Conservation (phyloP, 345 rosid species). For the Erucastrum elatum region DNA sequence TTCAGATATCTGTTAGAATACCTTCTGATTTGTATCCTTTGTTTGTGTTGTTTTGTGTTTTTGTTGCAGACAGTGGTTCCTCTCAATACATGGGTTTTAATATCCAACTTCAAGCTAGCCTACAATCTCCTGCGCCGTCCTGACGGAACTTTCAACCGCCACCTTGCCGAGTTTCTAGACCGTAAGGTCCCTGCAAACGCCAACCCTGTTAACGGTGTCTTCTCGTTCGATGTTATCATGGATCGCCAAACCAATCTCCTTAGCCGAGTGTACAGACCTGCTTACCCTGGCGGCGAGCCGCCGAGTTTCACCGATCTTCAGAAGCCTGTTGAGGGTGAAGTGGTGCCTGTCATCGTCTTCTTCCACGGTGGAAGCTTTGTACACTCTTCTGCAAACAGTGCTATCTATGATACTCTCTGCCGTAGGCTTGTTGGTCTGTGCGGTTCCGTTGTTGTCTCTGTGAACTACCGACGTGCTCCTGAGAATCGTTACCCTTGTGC, state of each 20-base stretch:
- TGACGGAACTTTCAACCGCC: slow-evolving; percentile 90
- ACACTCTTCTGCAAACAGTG: slow-evolving; percentile 83
- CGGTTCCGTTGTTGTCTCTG: slow-evolving; percentile 75
- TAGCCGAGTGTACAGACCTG: slow-evolving; percentile 65
- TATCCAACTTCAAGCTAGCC: slow-evolving; percentile 81
- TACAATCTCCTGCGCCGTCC: slow-evolving; percentile 86
- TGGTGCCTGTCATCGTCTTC: slow-evolving; percentile 79
- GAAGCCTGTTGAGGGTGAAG: slow-evolving; percentile 63
- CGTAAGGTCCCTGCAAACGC: slow-evolving; percentile 75
- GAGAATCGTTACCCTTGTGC: slow-evolving; percentile 84
- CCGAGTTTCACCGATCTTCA: slow-evolving; percentile 57
- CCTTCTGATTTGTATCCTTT: no score
- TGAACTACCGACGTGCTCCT: slow-evolving; percentile 85
- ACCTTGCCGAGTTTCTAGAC: slow-evolving; percentile 90
- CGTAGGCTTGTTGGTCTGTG: slow-evolving; percentile 76
- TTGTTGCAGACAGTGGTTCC: slow-evolving; percentile 77
- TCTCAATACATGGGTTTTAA: slow-evolving; percentile 84
- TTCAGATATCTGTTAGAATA: no score
- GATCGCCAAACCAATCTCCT: slow-evolving; percentile 63
- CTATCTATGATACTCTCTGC: slow-evolving; percentile 74
- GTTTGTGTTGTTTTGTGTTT: not conserved
- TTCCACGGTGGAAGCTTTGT: slow-evolving; percentile 98
- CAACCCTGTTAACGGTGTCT: slow-evolving; percentile 71
- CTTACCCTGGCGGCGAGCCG: slow-evolving; percentile 34
- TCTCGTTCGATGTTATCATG: slow-evolving; percentile 78